Base-by-base conservation (phyloP, 371 early-diverging fungal species). In the Mucor mucedo region DNA sequence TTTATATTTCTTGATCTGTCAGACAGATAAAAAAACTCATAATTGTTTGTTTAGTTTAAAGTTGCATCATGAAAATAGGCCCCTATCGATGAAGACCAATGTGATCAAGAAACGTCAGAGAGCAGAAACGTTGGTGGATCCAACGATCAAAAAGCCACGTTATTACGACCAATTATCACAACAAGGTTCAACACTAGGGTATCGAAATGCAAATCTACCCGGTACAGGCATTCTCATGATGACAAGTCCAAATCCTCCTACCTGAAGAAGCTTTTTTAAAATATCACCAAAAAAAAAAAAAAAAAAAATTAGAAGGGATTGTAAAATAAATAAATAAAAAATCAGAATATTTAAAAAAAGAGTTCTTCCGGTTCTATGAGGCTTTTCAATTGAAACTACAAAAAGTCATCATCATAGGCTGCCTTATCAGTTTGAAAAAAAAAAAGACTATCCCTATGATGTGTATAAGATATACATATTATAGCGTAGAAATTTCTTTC, bases 41-140 rank as follows among this genome's bases (percentile, higher is more conserved):
- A 1, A 35, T 21, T 41, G 41, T n/a, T 50, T 55, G 39, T 29
- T 16, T 21, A 80, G 80, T 66, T 83, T 85, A 61, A 95, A 94
- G 69, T 79, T 97, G 16, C 99, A 99, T 71, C 86, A 87, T 60
- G 81, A 89, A 62, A 89, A 89, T 56, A 84, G 96, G 14, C 96
- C 93, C 3, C 71, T 89, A 14, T 83, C 87, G 0, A 86, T 94
- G 78, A 93, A 91, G 68, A 90, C 90, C 5, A 90, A 91, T 62
- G 85, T 93, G 14, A 94, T 94, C 57, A 87, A 90, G 49, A 94
- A 94, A 66, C 84, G 95, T 42, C 87, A 89, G 60, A 84, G 92
- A 33, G 84, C 87, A 49, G 91, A 90, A 70, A 76, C 75, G 21
- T 38, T 68, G 7, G 16, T 63, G 5, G 56, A 59, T 1, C 48